Base-by-base conservation (phyloP, 2,329 filamentous ascomycete species). In the Colletotrichum sp. region DNA sequence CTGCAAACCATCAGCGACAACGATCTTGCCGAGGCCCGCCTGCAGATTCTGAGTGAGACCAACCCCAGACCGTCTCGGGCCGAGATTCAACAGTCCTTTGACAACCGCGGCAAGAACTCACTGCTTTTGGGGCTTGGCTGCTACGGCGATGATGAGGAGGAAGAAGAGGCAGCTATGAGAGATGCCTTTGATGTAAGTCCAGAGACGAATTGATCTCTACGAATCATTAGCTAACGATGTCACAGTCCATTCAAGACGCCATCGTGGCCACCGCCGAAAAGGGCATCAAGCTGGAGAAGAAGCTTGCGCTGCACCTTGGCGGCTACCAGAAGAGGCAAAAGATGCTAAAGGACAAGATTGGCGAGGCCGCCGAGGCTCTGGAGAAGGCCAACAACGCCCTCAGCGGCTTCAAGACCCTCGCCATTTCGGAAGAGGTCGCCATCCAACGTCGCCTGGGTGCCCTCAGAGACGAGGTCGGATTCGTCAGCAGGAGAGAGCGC, bases 231-330 rank as follows among this genome's bases (percentile, higher is more conserved):
- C 71, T 77, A 66, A 75, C 68, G 36, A 73, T 16, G 7, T 7
- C n/a, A 67, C 71, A 94, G 93, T 90, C 89, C 62, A 90, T 96
- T 3, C 94, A 97, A 84, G 91, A 95, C 63, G 89, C 90, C 9
- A 94, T 98, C 77, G 90, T 95, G 79, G 87, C 90, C 4, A 92
- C 93, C 0, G 97, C 96, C 4, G 93, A 96, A 80, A 91, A 93
- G 73, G 95, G 95, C 70, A 95, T 95, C 82, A 98, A 96, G 85
- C 88, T 98, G 2, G 96, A 99, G 86, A 98, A 98, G 90, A 98
- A 97, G 85, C 91, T 99, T n/a, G 89, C 90, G 0, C 89, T 98
- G 70, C 93, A 97, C 80, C 92, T 98, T 4, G 96, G 96, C 28
- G 97, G 97, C 16, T 99, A 99, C 86, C 93, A 96, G 83, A 93